Evolutionary conservation across 305 asterid species (phyloP), one percentile per base, ranked within the genome.

Genomic region (Fraxinus angustifolia): DNA sequence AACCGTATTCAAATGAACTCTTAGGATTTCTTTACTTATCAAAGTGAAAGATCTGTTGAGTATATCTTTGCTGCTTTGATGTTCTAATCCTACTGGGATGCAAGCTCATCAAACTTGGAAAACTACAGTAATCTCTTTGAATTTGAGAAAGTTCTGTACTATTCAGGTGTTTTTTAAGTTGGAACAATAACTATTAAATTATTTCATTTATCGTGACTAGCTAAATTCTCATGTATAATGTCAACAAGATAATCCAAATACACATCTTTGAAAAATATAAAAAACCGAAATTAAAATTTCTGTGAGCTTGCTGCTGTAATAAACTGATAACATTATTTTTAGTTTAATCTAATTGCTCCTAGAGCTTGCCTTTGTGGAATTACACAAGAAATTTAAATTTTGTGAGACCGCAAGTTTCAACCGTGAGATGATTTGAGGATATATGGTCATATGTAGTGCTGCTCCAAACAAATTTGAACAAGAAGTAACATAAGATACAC

Each of bases 31-130:
- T 35, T 56, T 11, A 34, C 58, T 38, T 68, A 8, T 17, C 23
- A 17, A 68, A 79, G 60, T 7, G 35, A 45, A 42, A 40, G 19
- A 38, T 17, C 2, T 14, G 62, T 60, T 72, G 58, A 6, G 48
- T 19, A 34, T 48, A 72, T 33, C 19, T 33, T 14, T 17, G 62
- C 17, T 23, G 71, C 33, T 60, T 48, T 19, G 73, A 26, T 14
- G 38, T 50, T 80, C 77, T 16, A 45, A 31, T 45, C 58, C 78
- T 50, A 48, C 28, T 34, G 38, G 78, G 78, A 56, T 72, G 73
- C 11, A 26, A 34, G 0, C 38, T 17, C 35, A 40, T 56, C 58
- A 35, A 50, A 40, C 56, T 74, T 58, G 19, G 75, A 36, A 3
- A 56, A 21, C 74, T 56, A 28, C 36, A 58, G 79, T 36, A 53